Conservation (phyloP, 441 rosid genomes). For the Erodium texanum region DNA sequence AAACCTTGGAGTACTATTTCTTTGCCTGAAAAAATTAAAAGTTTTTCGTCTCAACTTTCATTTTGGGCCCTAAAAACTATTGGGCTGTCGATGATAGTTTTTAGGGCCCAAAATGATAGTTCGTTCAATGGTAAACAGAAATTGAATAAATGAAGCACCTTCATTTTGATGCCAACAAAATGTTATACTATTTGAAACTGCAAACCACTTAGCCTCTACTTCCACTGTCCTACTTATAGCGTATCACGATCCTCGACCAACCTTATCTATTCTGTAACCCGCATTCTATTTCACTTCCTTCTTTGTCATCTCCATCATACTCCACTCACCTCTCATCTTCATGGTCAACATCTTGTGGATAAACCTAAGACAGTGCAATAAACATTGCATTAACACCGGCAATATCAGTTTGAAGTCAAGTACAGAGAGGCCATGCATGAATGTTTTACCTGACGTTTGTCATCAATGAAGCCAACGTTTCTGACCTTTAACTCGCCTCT, state of each 20-base stretch:
- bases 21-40: too few species aligned
- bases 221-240: not conserved
- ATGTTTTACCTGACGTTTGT: not conserved
- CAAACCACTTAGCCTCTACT: not conserved
- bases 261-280: not conserved
- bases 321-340: not conserved
- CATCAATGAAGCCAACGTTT: not conserved
- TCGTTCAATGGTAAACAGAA: too few species aligned
- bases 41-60: too few species aligned
- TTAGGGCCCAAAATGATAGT: too few species aligned
- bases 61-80: too few species aligned
- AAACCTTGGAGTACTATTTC: too few species aligned
- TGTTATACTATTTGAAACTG: not conserved
- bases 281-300: not conserved
- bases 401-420: too few species aligned
- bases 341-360: constrained; percentile 15
- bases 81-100: too few species aligned
- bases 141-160: not conserved
- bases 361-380: constrained; percentile 15
- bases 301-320: not conserved
- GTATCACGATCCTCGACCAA: not conserved
- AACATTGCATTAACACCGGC: not conserved
- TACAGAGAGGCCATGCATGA: not conserved
- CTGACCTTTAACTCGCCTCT: not conserved
- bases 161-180: not conserved